Conservation (phyloP, 192 early-diverging fungal species). For the Neocallimastix lanati region DNA sequence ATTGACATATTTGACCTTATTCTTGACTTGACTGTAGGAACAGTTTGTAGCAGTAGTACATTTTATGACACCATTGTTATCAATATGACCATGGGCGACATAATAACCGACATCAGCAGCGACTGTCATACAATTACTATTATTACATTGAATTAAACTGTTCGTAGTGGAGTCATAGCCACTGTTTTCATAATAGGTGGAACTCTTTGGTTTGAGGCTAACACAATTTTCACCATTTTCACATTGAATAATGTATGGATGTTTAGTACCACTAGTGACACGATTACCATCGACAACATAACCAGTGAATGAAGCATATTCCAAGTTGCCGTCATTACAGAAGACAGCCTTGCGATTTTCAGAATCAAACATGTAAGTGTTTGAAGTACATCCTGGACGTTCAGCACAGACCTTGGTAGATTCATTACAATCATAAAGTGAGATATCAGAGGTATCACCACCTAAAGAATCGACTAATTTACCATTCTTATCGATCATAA, state of each 20-base stretch:
- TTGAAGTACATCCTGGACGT: background rate
- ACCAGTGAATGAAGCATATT: background rate
- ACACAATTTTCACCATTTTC: background rate
- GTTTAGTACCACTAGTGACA: background rate
- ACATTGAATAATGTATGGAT: background rate
- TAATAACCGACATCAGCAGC: background rate
- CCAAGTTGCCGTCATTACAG: background rate
- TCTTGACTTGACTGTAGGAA: too few species aligned
- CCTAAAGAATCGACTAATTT: background rate
- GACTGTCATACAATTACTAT: background rate
- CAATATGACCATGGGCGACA: background rate
- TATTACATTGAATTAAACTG: background rate
- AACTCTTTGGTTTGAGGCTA: background rate
- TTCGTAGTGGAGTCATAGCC: background rate
- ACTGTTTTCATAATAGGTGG: background rate
- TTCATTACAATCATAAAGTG: background rate
- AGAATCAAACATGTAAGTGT: background rate
- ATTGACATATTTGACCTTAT: too few species aligned
- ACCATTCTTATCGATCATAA: background rate
- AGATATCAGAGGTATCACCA: background rate
- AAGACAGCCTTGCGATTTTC: background rate
- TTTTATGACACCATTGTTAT: background rate
- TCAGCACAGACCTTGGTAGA: background rate
- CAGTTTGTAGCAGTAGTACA: background rate
- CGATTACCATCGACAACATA: background rate